These are phyloP conservation scores for Chlorella vulgaris DNA, from an alignment of 139 green algal species.

Conservation along the genomic window DNA sequence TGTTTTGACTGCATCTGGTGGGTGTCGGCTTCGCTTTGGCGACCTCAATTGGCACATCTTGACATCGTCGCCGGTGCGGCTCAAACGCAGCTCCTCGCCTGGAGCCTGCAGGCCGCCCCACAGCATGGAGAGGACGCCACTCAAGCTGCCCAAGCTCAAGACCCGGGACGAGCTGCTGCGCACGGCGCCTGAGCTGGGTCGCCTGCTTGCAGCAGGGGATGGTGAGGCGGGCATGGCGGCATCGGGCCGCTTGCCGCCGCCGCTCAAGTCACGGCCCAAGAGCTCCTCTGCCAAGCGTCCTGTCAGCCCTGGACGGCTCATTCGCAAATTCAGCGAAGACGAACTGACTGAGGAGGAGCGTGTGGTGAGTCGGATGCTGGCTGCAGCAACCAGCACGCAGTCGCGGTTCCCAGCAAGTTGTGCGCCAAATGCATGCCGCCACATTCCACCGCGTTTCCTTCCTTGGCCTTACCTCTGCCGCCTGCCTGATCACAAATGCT, in stretches of 20 bases:
- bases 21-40: no score
- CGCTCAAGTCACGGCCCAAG: constrained; percentile 44
- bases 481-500: neutral
- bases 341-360: constrained; percentile 81
- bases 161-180: constrained; percentile 79
- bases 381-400: neutral
- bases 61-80: no score
- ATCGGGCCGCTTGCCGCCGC: neutral
- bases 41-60: no score
- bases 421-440: no score
- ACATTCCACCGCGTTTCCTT: no score
- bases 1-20: no score
- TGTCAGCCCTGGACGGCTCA: neutral
- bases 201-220: neutral
- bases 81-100: no score
- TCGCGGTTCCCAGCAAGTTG: neutral
- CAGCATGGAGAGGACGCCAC: constrained; percentile 1
- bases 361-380: constrained; percentile 37
- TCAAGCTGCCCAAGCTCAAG: constrained; percentile 72
- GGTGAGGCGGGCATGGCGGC: neutral
- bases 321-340: constrained; percentile 36
- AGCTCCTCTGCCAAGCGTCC: constrained; percentile 53
- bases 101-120: no score
- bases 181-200: constrained; percentile 14
- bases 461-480: no score